phyloP scores from a whole-genome alignment of 352 stramenopile species.

The Pythium myriotylum region DNA sequence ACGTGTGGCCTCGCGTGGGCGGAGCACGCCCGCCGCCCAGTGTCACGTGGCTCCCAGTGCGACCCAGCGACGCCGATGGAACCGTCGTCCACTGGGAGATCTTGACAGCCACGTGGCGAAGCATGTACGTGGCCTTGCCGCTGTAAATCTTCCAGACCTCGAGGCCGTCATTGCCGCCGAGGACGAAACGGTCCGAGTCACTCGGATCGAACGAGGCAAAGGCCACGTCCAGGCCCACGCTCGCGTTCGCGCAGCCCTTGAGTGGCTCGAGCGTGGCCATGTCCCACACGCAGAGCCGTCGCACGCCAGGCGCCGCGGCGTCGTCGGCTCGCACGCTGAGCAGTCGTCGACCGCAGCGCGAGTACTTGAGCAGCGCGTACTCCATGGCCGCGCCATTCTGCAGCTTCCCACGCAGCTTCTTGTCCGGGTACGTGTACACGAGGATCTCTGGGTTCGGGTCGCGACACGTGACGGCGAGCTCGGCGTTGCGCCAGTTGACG shows the following conservation, averaged over 20 bases:
- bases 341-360: conserved; percentile 59
- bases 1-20: conserved; percentile 1
- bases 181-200: conserved; percentile 59
- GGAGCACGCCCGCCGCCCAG: background rate
- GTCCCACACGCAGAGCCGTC: conserved; percentile 68
- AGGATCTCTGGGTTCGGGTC: conserved; percentile 60
- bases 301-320: background rate
- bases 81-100: conserved; percentile 18
- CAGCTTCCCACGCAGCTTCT: conserved; percentile 67
- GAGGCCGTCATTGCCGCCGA: conserved; percentile 64
- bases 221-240: conserved; percentile 29
- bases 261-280: conserved; percentile 50
- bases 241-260: conserved; percentile 42
- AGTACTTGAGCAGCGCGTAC: conserved; percentile 72
- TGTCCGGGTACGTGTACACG: conserved; percentile 78
- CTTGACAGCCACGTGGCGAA: conserved; percentile 31
- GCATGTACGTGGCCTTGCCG: conserved; percentile 26
- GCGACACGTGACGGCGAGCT: conserved; percentile 56
- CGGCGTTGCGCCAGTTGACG: conserved; percentile 54
- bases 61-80: background rate
- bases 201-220: conserved; percentile 79
- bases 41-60: conserved; percentile 1
- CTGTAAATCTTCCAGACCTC: conserved; percentile 75
- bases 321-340: conserved; percentile 48
- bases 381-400: conserved; percentile 45